A percentile compares a stretch with the other conserved stretches of the same genome.
Conservation (phyloP, 2,329 filamentous ascomycete species). For the Huntiella moniliformis region DNA sequence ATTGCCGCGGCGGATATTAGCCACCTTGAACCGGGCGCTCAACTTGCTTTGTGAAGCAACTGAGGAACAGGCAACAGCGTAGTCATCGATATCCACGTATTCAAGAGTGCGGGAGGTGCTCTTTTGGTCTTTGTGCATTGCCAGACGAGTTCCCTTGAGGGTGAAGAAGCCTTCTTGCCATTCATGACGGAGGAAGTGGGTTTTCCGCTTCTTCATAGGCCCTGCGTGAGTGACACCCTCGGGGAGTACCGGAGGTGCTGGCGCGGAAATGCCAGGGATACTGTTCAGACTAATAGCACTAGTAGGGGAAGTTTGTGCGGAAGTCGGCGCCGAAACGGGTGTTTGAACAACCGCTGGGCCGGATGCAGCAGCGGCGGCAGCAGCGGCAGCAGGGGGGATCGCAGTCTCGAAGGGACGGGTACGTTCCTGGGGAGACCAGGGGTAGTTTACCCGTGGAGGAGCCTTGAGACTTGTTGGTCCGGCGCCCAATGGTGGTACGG, state of each 20-base stretch:
- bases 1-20: slow-evolving; percentile 39
- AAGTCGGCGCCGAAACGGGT: slow-evolving; percentile 17
- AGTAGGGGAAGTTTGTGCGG: slow-evolving; percentile 34
- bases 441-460: slow-evolving; percentile 35
- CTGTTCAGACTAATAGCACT: slow-evolving; percentile 33
- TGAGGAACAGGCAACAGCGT: slow-evolving; percentile 68
- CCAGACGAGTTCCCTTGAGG: slow-evolving; percentile 54
- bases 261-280: not conserved
- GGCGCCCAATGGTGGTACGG: slow-evolving; percentile 19
- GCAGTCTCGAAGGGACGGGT: slow-evolving; percentile 25
- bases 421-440: slow-evolving; percentile 34
- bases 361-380: slow-evolving; percentile 11
- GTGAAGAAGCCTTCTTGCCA: slow-evolving; percentile 89
- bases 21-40: slow-evolving; percentile 67
- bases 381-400: slow-evolving; percentile 20
- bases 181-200: slow-evolving; percentile 72
- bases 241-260: slow-evolving; percentile 17
- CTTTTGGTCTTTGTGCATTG: slow-evolving; percentile 50
- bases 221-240: slow-evolving; percentile 54
- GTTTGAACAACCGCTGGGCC: not conserved
- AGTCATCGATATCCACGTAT: slow-evolving; percentile 75
- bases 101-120: slow-evolving; percentile 42
- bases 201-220: slow-evolving; percentile 89
- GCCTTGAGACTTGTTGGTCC: slow-evolving; percentile 15
- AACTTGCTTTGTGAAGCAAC: slow-evolving; percentile 62